Percentiles rank a stretch among this genome's conserved stretches.
Evolutionary conservation across 2,329 filamentous ascomycete genomes (phyloP).

Genomic region (Trichoderma breve): DNA sequence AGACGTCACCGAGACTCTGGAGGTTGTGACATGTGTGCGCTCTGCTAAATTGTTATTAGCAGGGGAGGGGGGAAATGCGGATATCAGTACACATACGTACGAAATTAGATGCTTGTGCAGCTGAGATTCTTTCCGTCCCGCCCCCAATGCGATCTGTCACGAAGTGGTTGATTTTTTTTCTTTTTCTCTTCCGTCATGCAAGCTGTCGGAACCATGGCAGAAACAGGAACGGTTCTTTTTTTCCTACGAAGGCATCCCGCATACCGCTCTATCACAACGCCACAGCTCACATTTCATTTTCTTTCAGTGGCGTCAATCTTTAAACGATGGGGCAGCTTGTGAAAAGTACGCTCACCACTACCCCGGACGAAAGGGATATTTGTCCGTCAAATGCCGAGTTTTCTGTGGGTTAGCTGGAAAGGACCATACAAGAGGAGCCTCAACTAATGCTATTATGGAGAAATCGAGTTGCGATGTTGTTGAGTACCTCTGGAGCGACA

Average conservation of each 20-base stretch:
- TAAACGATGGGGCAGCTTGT: background rate
- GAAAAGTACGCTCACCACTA: background rate
- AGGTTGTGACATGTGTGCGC: background rate
- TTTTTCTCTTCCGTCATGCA: background rate
- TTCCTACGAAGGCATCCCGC: background rate
- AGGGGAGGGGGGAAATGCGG: background rate
- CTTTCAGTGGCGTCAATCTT: background rate
- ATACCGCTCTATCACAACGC: background rate
- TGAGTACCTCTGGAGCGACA: background rate
- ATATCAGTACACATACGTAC: background rate
- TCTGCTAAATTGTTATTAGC: background rate
- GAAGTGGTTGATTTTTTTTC: background rate
- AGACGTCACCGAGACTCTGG: background rate
- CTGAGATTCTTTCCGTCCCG: background rate
- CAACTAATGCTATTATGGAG: background rate
- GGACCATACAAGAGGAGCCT: background rate
- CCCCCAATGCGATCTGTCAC: conserved; percentile 6
- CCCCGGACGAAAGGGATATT: background rate
- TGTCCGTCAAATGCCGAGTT: background rate
- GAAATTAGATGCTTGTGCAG: background rate
- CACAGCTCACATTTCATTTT: background rate
- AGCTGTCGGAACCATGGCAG: background rate
- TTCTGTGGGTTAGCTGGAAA: background rate
- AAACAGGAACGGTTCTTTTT: background rate
- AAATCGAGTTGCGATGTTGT: background rate